Percentiles rank a stretch among this genome's conserved stretches.
Conservation (phyloP, 768 basidiomycete species). For the Russula dissimulans region DNA sequence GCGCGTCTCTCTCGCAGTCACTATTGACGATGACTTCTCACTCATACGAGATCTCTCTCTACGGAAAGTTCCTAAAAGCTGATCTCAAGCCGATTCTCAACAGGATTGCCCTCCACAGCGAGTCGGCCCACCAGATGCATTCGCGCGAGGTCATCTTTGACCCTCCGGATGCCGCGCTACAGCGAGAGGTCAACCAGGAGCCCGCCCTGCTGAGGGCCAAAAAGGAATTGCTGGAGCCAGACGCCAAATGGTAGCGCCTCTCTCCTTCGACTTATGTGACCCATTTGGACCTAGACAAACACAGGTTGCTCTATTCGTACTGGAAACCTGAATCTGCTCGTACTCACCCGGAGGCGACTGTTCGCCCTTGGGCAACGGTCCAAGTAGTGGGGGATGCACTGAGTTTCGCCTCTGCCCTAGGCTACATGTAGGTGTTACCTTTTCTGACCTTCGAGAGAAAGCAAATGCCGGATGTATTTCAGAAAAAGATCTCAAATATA, state of each 20-base stretch:
- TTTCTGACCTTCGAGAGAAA: neutral
- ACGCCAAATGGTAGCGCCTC: conserved; percentile 51
- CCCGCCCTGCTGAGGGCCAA: conserved; percentile 63
- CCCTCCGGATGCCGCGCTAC: conserved; percentile 56
- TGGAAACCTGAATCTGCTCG: conserved; percentile 78
- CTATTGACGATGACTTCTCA: conserved; percentile 31
- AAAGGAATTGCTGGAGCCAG: conserved; percentile 58
- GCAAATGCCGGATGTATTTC: neutral
- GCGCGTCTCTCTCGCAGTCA: neutral
- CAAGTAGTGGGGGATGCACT: conserved; percentile 73
- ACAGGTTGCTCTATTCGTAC: conserved; percentile 70
- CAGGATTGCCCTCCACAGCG: conserved; percentile 72
- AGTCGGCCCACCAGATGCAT: conserved; percentile 66
- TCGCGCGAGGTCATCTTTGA: conserved; percentile 76
- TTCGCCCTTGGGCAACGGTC: conserved; percentile 75
- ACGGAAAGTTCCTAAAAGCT: conserved; percentile 70
- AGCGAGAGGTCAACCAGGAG: conserved; percentile 53
- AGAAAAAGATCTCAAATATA: conserved; percentile 70
- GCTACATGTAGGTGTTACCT: conserved; percentile 48
- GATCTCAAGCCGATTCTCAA: conserved; percentile 73
- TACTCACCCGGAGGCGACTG: conserved; percentile 78
- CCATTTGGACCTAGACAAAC: neutral
- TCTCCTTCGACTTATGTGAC: neutral
- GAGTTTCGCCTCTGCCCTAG: conserved; percentile 71
- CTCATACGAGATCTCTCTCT: conserved; percentile 73